Base-by-base conservation (phyloP, 1,284 basidiomycete species). In the Neolentinus lepideus region DNA sequence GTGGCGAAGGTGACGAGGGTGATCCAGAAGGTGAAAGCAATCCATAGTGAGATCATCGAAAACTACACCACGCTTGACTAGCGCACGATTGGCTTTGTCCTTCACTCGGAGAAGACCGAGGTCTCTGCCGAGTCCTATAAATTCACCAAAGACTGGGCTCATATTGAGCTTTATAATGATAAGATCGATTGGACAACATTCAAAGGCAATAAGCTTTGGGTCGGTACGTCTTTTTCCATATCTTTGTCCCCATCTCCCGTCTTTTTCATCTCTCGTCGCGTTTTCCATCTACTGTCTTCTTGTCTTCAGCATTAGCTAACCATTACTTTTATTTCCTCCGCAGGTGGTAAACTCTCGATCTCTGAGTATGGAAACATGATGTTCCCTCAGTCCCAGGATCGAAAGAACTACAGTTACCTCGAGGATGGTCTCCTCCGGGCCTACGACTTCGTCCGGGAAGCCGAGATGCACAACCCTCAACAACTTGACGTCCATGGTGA, bases 61-160 rank as follows among this genome's bases (percentile, higher is more conserved):
- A 31, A 62, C 55, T 56, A 56, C 36, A 63, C 57, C 51, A 59
- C 36, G 4, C 52, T 55, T 29, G 57, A 60, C 47, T 55, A 65
- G 58, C 70, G 72, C 54, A 57, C 64, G 26, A 60, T 74, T 51
- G 74, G 73, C 48, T 63, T 58, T 53, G 69, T 75, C 51, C 53
- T 73, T 31, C 67, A 70, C 61, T 58, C 64, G 51, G 63, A 60
- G 46, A 48, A 52, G 21, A 70, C 70, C 56, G 62, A 59, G 35
- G 62, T 62, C 61, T n/a, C n/a, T n/a, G 62, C 35, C 60, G 66
- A 53, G 51, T 59, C 63, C 52, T 10, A 61, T 56, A 19, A 36
- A 25, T 69, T 63, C 52, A 67, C 61, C n/a, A 51, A 60, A 11
- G 68, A 72, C 59, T 71, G 67, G 64, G 68, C 66, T 24, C 54